A percentile compares a stretch with the other conserved stretches of the same genome.
Conservation (phyloP, 495 filamentous ascomycete genomes). For the Pyrenula aspistea region DNA sequence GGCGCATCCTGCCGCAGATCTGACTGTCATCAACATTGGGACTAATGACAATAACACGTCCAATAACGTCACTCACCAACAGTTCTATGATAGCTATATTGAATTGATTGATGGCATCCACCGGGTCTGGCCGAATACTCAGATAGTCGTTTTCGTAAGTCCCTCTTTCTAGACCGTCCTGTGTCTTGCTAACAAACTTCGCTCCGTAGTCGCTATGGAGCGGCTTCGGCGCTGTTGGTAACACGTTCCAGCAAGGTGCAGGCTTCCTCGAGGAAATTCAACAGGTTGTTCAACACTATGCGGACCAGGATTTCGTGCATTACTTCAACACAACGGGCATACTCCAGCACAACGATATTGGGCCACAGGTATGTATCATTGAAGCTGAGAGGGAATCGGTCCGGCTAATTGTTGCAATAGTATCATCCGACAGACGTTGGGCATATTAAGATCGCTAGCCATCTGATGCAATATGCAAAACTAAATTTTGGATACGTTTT, state of each 20-base stretch:
- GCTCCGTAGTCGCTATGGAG: slow-evolving; percentile 47
- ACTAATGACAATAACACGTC: slow-evolving; percentile 51
- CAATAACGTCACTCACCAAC: slow-evolving; percentile 42
- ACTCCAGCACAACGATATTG: slow-evolving; percentile 58
- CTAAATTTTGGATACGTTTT: slow-evolving; percentile 49
- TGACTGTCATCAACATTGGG: slow-evolving; percentile 57
- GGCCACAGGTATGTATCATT: slow-evolving; percentile 22
- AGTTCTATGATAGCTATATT: slow-evolving; percentile 44
- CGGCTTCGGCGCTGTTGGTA: slow-evolving; percentile 38
- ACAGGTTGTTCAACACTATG: slow-evolving; percentile 44
- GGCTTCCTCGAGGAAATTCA: slow-evolving; percentile 41
- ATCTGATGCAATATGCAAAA: slow-evolving; percentile 44
- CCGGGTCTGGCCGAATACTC: slow-evolving; percentile 45
- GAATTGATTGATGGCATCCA: slow-evolving; percentile 51
- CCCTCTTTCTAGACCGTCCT: neutral
- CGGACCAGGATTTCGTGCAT: slow-evolving; percentile 45
- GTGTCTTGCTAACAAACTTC: neutral
- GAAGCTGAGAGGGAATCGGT: neutral
- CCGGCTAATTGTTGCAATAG: no score
- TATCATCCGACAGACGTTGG: slow-evolving; percentile 58
- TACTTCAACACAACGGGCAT: slow-evolving; percentile 59
- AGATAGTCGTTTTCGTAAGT: slow-evolving; percentile 50
- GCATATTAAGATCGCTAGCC: slow-evolving; percentile 55
- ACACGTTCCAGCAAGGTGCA: slow-evolving; percentile 36
- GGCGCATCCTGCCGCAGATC: slow-evolving; percentile 45